A percentile compares a stretch with the other conserved stretches of the same genome.
These are phyloP conservation scores for Sporobolomyces pararoseus DNA, from an alignment of 768 basidiomycete genomes.

Conservation along the genomic window DNA sequence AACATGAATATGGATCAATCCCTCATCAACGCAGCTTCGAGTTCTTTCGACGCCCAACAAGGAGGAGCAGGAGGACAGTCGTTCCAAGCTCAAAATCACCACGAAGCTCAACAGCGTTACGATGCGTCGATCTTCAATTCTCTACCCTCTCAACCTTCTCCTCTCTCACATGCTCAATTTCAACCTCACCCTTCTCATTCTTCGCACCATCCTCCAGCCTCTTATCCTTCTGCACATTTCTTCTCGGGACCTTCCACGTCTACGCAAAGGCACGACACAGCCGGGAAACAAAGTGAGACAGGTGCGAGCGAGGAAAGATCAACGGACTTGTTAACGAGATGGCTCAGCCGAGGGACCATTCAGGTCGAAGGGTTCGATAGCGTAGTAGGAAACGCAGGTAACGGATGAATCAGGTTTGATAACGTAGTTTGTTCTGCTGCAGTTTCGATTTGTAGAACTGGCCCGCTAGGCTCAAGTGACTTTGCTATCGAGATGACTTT, in stretches of 20 bases:
- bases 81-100: background rate
- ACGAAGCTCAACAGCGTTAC: background rate
- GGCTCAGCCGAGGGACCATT: background rate
- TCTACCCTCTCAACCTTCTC: no score
- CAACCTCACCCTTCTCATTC: background rate
- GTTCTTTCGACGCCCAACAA: no score
- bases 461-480: no score
- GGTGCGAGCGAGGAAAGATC: background rate
- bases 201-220: background rate
- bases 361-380: background rate
- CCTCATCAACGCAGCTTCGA: background rate
- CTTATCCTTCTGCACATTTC: conserved; percentile 7
- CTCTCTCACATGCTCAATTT: no score
- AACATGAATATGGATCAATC: background rate
- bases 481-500: no score
- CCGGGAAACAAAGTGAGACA: background rate
- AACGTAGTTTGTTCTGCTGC: no score
- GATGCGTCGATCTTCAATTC: background rate
- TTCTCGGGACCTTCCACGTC: background rate
- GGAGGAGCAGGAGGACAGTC: no score
- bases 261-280: background rate
- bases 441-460: no score
- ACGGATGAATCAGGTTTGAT: no score
- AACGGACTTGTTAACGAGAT: conserved; percentile 5
- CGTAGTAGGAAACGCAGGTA: background rate